Evolutionary conservation across 805 yeast genomes (phyloP), one percentile per base, ranked within the genome.

Genomic region (Zygosaccharomyces kombuchaensis): DNA sequence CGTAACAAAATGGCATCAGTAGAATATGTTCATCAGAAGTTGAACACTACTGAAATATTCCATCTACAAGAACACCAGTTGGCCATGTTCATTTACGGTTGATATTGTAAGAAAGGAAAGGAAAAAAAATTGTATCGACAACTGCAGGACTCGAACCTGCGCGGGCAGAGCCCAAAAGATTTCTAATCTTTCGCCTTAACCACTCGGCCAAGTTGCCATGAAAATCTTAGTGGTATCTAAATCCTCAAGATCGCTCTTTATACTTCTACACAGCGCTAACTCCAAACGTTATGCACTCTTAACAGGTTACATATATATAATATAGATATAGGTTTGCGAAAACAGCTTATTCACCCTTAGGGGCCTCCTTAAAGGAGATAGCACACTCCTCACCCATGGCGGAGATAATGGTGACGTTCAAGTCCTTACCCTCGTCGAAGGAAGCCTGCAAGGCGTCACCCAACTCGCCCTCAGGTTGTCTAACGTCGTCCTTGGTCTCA

Each of bases 381-480:
- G 96, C 95, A 71, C 98, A 97, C 81, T 93, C 99, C 82, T 93
- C 99, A 74, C 88, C 95, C 99, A 93, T 93, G 65, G 99, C 95
- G 59, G 96, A 75, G 75, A 93, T 86, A 78, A 93, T 86, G 69
- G 99, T 89, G 67, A 93, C 96, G 68, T 87, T 76, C 71, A 93
- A 82, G 72, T 93, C 99, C 83, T 91, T 93, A 75, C 97, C 98
- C 56, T 88, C 97, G 67, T 93, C 97, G 74, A 88, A 93, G 63
- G 89, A 96, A 57, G 85, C 66, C 78, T 87, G 93, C 72, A 93
- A 70, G 75, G 82, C 80, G 66, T 87, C 93, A 77, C 99, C 99
- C 65, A 93, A 76, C 71, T 93, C 98, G 69, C 96, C 96, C 57
- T 93, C 98, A 78, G 99, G 98, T 58, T 86, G 81, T 80, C 85